Evolutionary conservation across 257 asterid genomes (phyloP).

Genomic region (Solanum chaucha): DNA sequence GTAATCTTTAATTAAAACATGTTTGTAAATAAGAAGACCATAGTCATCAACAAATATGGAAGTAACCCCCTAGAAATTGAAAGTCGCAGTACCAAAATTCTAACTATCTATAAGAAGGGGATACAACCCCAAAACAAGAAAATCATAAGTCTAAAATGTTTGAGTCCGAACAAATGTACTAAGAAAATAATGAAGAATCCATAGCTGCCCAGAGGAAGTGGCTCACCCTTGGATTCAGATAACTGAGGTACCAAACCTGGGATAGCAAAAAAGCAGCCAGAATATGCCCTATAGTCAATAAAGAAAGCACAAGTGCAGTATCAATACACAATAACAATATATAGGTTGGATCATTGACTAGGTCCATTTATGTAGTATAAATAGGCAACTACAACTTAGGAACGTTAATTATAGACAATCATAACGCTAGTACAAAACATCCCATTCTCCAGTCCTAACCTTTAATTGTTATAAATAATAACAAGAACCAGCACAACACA

Average conservation of each 20-base stretch:
- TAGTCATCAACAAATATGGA: no score
- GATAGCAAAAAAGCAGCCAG: accelerated
- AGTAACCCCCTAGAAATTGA: background rate
- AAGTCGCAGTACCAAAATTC: background rate
- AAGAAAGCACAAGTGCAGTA: no score
- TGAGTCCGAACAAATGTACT: background rate
- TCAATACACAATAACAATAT: background rate
- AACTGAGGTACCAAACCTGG: no score
- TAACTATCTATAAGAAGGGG: background rate
- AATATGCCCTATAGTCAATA: background rate
- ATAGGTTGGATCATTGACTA: background rate
- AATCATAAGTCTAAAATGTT: no score
- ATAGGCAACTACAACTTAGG: background rate
- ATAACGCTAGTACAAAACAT: background rate
- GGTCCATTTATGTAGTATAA: background rate
- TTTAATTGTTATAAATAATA: no score
- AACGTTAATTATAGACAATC: no score
- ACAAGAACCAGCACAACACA: background rate
- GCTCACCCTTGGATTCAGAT: no score
- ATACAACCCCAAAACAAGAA: background rate
- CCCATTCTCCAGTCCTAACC: background rate
- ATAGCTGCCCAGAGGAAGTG: no score
- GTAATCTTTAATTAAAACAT: background rate
- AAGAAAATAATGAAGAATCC: no score
- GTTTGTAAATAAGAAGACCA: background rate